These are phyloP conservation scores for Melaleuca alternifolia DNA, from an alignment of 345 rosid species.

Conservation along the genomic window DNA sequence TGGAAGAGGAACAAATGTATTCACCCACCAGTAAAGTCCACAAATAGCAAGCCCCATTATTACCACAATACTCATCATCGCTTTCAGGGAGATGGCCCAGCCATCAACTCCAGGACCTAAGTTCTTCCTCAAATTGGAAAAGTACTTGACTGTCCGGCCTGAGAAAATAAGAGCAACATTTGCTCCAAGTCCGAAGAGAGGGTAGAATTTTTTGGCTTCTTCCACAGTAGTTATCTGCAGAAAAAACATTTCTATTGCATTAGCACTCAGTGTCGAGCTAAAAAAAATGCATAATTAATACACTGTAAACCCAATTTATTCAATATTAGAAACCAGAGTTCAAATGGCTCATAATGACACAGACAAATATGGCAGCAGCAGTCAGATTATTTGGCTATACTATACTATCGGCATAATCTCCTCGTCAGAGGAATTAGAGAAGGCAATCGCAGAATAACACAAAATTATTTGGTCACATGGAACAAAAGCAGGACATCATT, in stretches of 20 bases:
- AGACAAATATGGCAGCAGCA: background rate
- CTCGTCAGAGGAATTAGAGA: background rate
- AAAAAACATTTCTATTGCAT: background rate
- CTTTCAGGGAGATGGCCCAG: constrained; percentile 94
- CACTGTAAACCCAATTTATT: background rate
- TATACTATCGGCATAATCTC: background rate
- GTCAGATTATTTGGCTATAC: background rate
- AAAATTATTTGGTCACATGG: background rate
- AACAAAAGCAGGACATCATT: background rate
- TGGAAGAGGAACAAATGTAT: constrained; percentile 63
- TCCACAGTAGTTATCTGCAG: constrained; percentile 86
- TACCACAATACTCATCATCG: constrained; percentile 96
- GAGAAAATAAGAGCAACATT: constrained; percentile 94
- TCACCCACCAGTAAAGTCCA: constrained; percentile 92
- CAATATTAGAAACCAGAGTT: background rate
- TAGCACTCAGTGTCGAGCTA: background rate
- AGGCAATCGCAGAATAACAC: background rate
- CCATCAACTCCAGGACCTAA: constrained; percentile 99
- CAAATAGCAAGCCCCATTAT: constrained; percentile 78
- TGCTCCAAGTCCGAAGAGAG: constrained; percentile 91
- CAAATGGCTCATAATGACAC: background rate
- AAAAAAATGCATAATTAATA: background rate
- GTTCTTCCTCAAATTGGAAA: constrained; percentile 70
- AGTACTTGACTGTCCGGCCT: constrained; percentile 90
- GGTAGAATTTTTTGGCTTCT: constrained; percentile 92